phyloP scores from a whole-genome alignment of 805 yeast species.

The Pichia rugopelliculosa region DNA sequence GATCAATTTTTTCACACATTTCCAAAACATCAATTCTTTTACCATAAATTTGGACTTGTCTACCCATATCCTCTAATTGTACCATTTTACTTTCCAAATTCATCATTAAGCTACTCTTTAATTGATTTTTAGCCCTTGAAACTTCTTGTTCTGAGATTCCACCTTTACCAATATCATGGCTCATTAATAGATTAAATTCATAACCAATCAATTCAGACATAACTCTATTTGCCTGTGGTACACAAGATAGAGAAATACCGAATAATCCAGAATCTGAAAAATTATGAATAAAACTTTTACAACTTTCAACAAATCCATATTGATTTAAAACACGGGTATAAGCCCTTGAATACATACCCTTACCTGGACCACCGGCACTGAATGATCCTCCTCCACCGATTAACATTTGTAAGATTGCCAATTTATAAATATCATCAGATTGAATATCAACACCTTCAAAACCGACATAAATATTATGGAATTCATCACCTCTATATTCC shows the following conservation, averaged over 20 bases:
- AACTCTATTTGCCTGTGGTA: constrained; percentile 80
- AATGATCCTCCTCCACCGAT: constrained; percentile 97
- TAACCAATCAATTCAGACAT: constrained; percentile 71
- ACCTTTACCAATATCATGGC: constrained; percentile 42
- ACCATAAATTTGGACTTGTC: constrained; percentile 85
- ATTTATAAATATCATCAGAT: constrained; percentile 81
- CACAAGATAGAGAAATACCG: constrained; percentile 79
- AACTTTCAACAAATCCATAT: constrained; percentile 84
- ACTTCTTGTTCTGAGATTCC: constrained; percentile 69
- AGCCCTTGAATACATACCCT: constrained; percentile 94
- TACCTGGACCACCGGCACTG: constrained; percentile 98
- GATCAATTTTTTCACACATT: constrained; percentile 73
- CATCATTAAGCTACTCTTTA: constrained; percentile 82
- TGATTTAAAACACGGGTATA: constrained; percentile 88
- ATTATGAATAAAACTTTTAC: constrained; percentile 82
- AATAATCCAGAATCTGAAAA: constrained; percentile 87
- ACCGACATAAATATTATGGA: constrained; percentile 78
- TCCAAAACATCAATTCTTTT: constrained; percentile 66
- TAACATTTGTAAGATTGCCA: constrained; percentile 82
- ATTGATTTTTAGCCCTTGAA: constrained; percentile 83
- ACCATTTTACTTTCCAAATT: constrained; percentile 88
- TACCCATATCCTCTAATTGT: constrained; percentile 90
- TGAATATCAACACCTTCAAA: constrained; percentile 82
- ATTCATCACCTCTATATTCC: constrained; percentile 63
- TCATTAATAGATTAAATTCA: constrained; percentile 44